phyloP scores from a whole-genome alignment of 2,329 filamentous ascomycete genomes.

The Neofusicoccum ribis region DNA sequence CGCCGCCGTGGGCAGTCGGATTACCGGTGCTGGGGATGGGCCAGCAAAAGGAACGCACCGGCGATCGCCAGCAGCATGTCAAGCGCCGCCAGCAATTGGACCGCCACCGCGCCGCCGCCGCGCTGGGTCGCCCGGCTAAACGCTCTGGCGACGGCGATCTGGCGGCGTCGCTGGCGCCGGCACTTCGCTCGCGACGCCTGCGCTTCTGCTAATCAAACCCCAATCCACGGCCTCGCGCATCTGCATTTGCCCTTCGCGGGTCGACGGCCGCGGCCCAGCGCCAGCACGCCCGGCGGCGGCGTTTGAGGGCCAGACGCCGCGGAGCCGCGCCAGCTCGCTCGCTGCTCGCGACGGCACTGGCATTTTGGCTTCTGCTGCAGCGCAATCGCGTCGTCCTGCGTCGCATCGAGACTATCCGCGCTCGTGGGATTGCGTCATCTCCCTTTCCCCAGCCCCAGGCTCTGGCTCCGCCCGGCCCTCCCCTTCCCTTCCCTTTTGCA shows the following conservation, averaged over 20 bases:
- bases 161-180: neutral
- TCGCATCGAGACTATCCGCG: neutral
- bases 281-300: neutral
- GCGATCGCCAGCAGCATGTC: neutral
- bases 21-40: neutral
- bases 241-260: neutral
- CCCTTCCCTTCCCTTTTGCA: neutral
- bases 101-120: neutral
- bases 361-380: constrained; percentile 1
- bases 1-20: neutral
- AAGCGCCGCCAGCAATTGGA: neutral
- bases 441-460: neutral
- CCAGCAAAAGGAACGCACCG: neutral
- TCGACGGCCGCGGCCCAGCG: neutral
- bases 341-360: neutral
- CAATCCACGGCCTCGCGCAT: neutral
- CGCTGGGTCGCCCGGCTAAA: neutral
- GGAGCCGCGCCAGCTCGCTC: neutral
- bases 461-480: neutral
- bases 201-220: neutral
- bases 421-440: neutral
- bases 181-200: neutral
- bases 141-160: neutral
- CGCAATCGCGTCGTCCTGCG: neutral
- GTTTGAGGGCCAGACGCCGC: neutral